Evolutionary conservation across 148 eudicot genomes (phyloP), one percentile per base, ranked within the genome.

Genomic region (Rhododendron simsii): DNA sequence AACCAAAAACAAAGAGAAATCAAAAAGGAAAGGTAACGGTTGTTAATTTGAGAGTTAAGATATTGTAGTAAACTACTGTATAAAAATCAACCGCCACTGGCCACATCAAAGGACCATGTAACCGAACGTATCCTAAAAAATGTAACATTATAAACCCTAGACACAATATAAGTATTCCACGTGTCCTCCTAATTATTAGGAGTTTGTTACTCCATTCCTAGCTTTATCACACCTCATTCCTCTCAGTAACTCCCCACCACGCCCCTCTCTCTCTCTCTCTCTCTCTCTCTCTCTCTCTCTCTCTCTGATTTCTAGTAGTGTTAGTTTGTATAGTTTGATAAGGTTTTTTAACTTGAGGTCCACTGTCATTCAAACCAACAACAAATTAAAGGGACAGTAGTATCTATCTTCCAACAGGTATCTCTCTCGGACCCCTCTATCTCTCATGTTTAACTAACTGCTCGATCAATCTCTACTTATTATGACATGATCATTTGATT

Each of bases 251-350:
- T 28, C 37, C 84, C 84, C 44, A 71, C 51, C 67, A 30, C 47
- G 75, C 67, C 75, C n/a, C 53, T 82, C 77, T 83, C 59, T 83
- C 85, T 83, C 78, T 14, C 18, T 3, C 50, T 59, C 76, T 41
- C 73, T 6, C 18, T 1, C 84, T 59, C 83, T 16, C 84, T 6
- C 18, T 1, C 73, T 8, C 50, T 1, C 67, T 20, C 50, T 1
- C 67, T 20, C 48, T 7, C 10, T 7, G 0, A 55, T 23, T 45
- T 59, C 7, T 75, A 39, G 41, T 2, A 67, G 77, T 67, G 78
- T 83, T 61, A 82, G 75, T 83, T 83, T 65, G 55, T 45, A 20
- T 67, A 83, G 85, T 83, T 83, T 65, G 85, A 83, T 83, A 83
- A 67, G 85, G 28, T 20, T 45, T 39, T 30, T 30, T 30, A 41